Evolutionary conservation across 1,139 yeast genomes (phyloP).

Genomic region (Taphrina sp.): DNA sequence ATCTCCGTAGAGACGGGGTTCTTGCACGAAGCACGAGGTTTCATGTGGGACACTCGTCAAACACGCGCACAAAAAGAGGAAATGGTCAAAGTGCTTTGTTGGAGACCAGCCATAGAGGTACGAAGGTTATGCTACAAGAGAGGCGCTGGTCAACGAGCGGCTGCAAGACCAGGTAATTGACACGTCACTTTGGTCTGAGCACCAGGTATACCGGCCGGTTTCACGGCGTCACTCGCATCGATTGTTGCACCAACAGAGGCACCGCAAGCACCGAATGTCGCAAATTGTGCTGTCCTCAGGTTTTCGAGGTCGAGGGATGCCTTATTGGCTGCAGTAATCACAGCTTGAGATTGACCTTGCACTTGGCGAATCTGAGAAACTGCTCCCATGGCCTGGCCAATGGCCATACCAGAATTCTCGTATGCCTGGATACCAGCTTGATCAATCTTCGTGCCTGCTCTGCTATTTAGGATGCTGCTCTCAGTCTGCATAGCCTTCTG

Average conservation of each 20-base stretch:
- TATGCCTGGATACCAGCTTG: conserved; percentile 16
- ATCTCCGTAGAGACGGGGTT: too few relatives aligned
- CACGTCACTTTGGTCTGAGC: conserved; percentile 21
- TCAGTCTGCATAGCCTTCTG: conserved; percentile 15
- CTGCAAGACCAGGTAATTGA: too few relatives aligned
- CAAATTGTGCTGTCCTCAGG: conserved; percentile 28
- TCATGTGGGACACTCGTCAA: too few relatives aligned
- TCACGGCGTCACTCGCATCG: conserved; percentile 25
- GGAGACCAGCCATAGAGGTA: too few relatives aligned
- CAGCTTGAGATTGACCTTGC: conserved; percentile 15
- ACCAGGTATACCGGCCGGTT: conserved; percentile 27
- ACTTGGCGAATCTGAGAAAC: conserved; percentile 21
- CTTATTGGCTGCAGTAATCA: conserved; percentile 15
- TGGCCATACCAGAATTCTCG: conserved; percentile 25
- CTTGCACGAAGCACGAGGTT: too few relatives aligned
- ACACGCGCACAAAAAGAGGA: too few relatives aligned
- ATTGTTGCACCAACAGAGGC: conserved; percentile 30
- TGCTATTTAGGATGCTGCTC: conserved; percentile 4
- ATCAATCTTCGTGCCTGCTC: conserved; percentile 25
- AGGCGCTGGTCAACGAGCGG: too few relatives aligned
- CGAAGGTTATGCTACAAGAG: too few relatives aligned
- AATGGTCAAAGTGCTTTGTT: too few relatives aligned
- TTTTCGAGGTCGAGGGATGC: conserved; percentile 25
- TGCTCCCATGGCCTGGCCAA: conserved; percentile 31
- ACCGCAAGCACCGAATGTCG: conserved; percentile 31